Base-by-base conservation (phyloP, 352 stramenopile species). In the Globisporangium okanoganense region DNA sequence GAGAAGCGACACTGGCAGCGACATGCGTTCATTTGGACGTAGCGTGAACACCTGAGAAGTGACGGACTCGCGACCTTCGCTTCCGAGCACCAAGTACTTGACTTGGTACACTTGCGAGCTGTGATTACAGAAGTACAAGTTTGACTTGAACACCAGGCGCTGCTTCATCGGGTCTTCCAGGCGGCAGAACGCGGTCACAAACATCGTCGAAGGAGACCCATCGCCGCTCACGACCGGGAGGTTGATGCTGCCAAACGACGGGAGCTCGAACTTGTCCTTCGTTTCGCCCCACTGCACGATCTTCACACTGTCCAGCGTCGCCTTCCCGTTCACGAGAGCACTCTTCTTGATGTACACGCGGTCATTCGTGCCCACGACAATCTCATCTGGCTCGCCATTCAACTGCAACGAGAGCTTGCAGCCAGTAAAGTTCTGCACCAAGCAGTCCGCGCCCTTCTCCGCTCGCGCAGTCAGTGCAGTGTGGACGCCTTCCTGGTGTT, bases 121-220 rank as follows among this genome's bases (percentile, higher is more conserved):
- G 56, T 87, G 78, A 67, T 95, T 95, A 64, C 75, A 86, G 40
- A 95, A 80, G 57, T 79, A 91, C 41, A 90, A 65, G 56, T 91
- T 94, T 27, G 86, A 92, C 69, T 88, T 83, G 31, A 95, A 70
- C 45, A 87, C 76, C 31, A 95, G 74, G 0, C 79, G 71, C 35
- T 88, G 80, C 33, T 79, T 76, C 13, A 55, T 61, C 18, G 79
- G 75, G 56, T 91, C 78, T 64, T 95, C 86, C 29, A 95, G 59
- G 1, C 84, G 79, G 31, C 77, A 92, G 60, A 82, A 82, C 5
- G 81, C 77, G 1, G 74, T 86, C 12, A 95, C 68, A 55, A 88
- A 87, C 25, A 94, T 43, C 35, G 80, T 85, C 16, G 72, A 78
- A 16, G 68, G 65, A 8, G 61, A 41, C 10, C 67, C 56, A 10